phyloP scores from a whole-genome alignment of 306 rosid species.

The Vicia faba region DNA sequence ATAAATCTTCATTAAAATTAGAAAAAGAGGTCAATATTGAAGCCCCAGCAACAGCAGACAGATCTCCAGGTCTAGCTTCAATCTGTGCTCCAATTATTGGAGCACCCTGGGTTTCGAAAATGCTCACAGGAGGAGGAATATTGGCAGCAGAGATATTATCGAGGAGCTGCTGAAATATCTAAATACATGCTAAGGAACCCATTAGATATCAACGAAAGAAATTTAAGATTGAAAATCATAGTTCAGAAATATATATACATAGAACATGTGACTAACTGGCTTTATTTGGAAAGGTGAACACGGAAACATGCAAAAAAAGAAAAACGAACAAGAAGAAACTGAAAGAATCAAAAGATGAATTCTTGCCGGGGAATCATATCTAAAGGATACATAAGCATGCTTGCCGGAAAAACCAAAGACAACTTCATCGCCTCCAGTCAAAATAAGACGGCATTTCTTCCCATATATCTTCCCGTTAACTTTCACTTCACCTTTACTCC shows the following conservation, averaged over 20 bases:
- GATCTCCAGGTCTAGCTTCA: constrained; percentile 85
- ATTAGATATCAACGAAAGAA: constrained; percentile 16
- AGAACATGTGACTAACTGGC: constrained; percentile 26
- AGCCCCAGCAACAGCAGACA: constrained; percentile 88
- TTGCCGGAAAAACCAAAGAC: constrained; percentile 68
- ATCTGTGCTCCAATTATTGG: constrained; percentile 68
- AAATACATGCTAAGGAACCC: constrained; percentile 50
- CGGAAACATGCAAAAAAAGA: constrained; percentile 14
- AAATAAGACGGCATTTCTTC: constrained; percentile 54
- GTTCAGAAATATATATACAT: not conserved
- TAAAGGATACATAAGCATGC: constrained; percentile 97
- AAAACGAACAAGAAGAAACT: constrained; percentile 20
- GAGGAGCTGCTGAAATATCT: constrained; percentile 86
- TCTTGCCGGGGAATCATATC: constrained; percentile 28
- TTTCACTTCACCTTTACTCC: constrained; percentile 71
- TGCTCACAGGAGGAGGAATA: constrained; percentile 62
- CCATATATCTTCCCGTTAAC: constrained; percentile 66
- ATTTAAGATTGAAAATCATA: constrained; percentile 10
- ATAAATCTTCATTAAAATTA: constrained; percentile 60
- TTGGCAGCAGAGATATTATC: constrained; percentile 57
- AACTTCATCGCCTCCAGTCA: constrained; percentile 90
- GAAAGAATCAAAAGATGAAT: constrained; percentile 1
- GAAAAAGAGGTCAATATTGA: constrained; percentile 90
- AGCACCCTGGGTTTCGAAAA: constrained; percentile 81
- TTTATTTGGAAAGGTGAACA: constrained; percentile 11